A percentile compares a stretch with the other conserved stretches of the same genome.
Conservation (phyloP, 1,139 yeast species). For the Diutina sp. region DNA sequence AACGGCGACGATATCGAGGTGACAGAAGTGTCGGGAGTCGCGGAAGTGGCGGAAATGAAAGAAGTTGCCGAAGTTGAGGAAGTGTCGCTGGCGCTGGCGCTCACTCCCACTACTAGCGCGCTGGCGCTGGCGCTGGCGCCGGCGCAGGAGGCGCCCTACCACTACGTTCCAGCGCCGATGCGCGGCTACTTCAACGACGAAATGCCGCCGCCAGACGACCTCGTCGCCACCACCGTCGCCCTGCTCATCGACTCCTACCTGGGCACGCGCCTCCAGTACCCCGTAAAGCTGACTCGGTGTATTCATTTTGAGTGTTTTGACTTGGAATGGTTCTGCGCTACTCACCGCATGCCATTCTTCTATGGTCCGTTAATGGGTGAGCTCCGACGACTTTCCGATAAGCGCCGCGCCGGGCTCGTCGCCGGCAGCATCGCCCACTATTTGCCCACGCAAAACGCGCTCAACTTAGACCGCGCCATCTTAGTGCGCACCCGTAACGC, state of each 20-base stretch:
- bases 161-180: not conserved
- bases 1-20: not conserved
- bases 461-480: not conserved
- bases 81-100: not conserved
- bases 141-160: too few species aligned
- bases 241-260: conserved; percentile 12
- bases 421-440: not conserved
- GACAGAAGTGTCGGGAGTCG: not conserved
- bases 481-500: not conserved
- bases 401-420: not conserved
- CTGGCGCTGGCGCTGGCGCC: too few species aligned
- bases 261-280: conserved; percentile 25
- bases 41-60: not conserved
- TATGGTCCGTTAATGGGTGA: conserved; percentile 11
- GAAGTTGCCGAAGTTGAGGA: not conserved
- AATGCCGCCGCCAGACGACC: not conserved
- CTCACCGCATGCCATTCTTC: conserved; percentile 22
- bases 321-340: conserved; percentile 28
- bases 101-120: too few species aligned
- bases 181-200: not conserved
- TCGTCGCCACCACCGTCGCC: not conserved
- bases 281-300: conserved; percentile 26
- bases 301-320: conserved; percentile 36
- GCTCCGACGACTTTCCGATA: not conserved
- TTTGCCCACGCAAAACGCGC: not conserved